Base-by-base conservation (phyloP, 75 land plant genomes). In the Selaginella tamariscina region DNA sequence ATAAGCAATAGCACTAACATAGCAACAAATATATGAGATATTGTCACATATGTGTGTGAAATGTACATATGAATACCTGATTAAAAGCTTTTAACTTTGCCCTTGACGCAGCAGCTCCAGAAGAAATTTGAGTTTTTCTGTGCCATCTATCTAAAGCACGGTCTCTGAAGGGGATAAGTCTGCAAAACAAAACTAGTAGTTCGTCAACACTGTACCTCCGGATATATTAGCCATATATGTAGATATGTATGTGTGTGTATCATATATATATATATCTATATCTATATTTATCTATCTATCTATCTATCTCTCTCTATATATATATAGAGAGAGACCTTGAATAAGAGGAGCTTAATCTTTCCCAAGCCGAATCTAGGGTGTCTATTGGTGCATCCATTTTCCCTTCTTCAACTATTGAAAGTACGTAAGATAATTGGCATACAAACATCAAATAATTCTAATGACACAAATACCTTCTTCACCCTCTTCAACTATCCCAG, bases 81-180 rank as follows among this genome's bases (percentile, higher is more conserved):
- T 94, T 94, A 70, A 94, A 94, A 32, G 98, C 98, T 56, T 78
- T 82, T 27, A 88, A 69, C 75, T 78, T 92, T 68, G 79, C 75
- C 73, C 72, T 86, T 32, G 81, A 81, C 54, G 87, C 89, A 70
- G 97, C 87, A 65, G 93, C 97, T 62, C 94, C 97, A 62, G 87
- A 82, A 71, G 89, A 81, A 32, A 92, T 75, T 66, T 88, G 87
- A 24, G 87, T 86, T 73, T 88, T 92, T 33, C 94, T 82, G 56
- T 88, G 94, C 97, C 97, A 92, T 73, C 87, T 92, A 69, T 92
- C 97, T 59, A 88, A 68, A 57, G 97, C 72, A 49, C 72, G 79
- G 76, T 88, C 73, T 70, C 94, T 87, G 64, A 82, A 92, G 23
- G 89, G 78, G 31, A 72, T 77, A 66, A 92, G 76, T 68, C 97